Conservation (phyloP, 768 basidiomycete genomes). For the Naganishia vaughanmartiniae region DNA sequence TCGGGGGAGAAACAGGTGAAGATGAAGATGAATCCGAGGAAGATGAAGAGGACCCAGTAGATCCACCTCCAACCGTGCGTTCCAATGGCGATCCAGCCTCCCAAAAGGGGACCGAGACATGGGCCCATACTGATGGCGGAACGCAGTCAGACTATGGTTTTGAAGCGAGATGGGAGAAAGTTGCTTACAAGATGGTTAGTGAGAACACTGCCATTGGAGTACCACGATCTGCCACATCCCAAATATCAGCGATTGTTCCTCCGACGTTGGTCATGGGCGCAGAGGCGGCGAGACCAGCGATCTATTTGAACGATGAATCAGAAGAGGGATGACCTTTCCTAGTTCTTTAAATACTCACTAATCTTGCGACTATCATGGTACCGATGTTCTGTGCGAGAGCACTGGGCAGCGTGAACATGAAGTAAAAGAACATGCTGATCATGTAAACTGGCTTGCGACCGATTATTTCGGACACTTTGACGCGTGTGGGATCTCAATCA, state of each 20-base stretch:
- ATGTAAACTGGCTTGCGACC: conserved; percentile 45
- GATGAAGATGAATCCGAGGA: conserved; percentile 32
- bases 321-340: conserved; percentile 2
- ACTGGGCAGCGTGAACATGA: conserved; percentile 49
- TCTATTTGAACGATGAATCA: conserved; percentile 6
- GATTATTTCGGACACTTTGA: conserved; percentile 38
- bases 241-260: conserved; percentile 44
- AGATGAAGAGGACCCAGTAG: conserved; percentile 38
- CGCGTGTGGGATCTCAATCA: background rate
- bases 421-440: conserved; percentile 42
- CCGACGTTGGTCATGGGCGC: conserved; percentile 45
- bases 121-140: conserved; percentile 34
- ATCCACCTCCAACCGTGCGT: conserved; percentile 42
- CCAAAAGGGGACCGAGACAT: conserved; percentile 38
- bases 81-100: conserved; percentile 37
- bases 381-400: conserved; percentile 45
- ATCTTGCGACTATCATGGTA: conserved; percentile 44
- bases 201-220: conserved; percentile 47
- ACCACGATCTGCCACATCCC: conserved; percentile 45
- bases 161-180: no score
- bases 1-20: conserved; percentile 48
- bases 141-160: background rate
- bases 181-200: conserved; percentile 38
- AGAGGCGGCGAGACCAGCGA: conserved; percentile 47
- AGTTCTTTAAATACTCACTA: conserved; percentile 8